Conservation (phyloP, 495 filamentous ascomycete species). For the Lentithecium fluviatile region DNA sequence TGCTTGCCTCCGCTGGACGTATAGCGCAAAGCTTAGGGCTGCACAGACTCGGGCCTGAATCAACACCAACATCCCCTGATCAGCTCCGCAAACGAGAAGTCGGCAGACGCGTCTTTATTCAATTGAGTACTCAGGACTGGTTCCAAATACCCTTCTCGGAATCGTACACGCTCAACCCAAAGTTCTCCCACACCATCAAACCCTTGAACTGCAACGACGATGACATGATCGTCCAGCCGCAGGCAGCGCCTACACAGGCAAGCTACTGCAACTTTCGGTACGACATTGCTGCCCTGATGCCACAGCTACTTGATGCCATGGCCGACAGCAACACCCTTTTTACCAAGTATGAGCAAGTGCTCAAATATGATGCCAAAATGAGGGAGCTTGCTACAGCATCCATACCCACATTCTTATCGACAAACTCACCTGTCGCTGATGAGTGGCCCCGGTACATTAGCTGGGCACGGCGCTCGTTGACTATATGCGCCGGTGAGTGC, state of each 20-base stretch:
- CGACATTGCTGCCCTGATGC: slow-evolving; percentile 18
- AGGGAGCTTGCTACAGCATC: slow-evolving; percentile 7
- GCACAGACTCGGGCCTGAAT: slow-evolving; percentile 7
- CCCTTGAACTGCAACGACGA: slow-evolving; percentile 21
- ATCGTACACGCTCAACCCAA: slow-evolving; percentile 5
- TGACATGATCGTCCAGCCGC: neutral
- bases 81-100: slow-evolving; percentile 4
- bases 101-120: slow-evolving; percentile 5
- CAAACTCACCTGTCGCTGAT: neutral
- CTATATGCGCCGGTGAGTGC: slow-evolving; percentile 9
- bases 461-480: slow-evolving; percentile 9
- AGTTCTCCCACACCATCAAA: neutral
- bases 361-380: slow-evolving; percentile 17
- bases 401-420: slow-evolving; percentile 7
- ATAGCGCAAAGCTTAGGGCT: slow-evolving; percentile 20
- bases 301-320: slow-evolving; percentile 14
- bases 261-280: slow-evolving; percentile 14
- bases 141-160: slow-evolving; percentile 22
- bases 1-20: slow-evolving; percentile 9
- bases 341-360: slow-evolving; percentile 19
- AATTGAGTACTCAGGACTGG: slow-evolving; percentile 22
- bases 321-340: slow-evolving; percentile 9
- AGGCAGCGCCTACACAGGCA: neutral
- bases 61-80: neutral
- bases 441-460: slow-evolving; percentile 6